Evolutionary conservation across 75 land plant genomes (phyloP).

Genomic region (Selaginella tamariscina): DNA sequence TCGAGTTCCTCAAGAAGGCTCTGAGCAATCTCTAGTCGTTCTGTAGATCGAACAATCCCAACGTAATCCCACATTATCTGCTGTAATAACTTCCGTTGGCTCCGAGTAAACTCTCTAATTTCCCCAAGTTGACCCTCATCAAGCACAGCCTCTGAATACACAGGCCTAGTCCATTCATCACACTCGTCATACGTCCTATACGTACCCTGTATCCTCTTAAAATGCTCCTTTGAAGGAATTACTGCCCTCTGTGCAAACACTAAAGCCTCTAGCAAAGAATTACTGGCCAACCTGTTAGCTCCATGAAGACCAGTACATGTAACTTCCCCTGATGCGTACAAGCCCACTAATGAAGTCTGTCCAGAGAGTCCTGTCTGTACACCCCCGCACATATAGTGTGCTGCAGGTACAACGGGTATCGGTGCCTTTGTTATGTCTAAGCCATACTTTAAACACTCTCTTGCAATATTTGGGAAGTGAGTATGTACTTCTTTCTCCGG

Average conservation of each 20-base stretch:
- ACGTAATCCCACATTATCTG: constrained; percentile 93
- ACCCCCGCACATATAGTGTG: constrained; percentile 99
- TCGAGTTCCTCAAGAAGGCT: constrained; percentile 49
- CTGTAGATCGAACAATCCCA: constrained; percentile 82
- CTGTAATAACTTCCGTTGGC: constrained; percentile 52
- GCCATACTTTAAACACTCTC: constrained; percentile 76
- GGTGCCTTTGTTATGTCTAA: constrained; percentile 78
- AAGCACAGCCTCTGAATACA: constrained; percentile 25
- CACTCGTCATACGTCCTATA: constrained; percentile 25
- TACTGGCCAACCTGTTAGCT: constrained; percentile 96
- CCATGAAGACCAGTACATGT: constrained; percentile 99
- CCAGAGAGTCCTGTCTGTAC: constrained; percentile 90
- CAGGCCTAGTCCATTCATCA: constrained; percentile 49
- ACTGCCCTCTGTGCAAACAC: constrained; percentile 96
- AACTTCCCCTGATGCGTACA: constrained; percentile 98
- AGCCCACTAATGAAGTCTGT: constrained; percentile 72
- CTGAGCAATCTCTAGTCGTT: constrained; percentile 61
- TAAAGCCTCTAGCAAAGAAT: constrained; percentile 89
- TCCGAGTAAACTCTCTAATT: constrained; percentile 32
- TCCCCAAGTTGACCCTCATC: constrained; percentile 20
- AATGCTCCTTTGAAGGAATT: constrained; percentile 65
- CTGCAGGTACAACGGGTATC: constrained; percentile 98
- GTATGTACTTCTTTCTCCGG: constrained; percentile 58
- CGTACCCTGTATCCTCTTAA: constrained; percentile 16
- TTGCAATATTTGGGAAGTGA: constrained; percentile 95